Percentiles rank a stretch among this genome's conserved stretches.
Conservation (phyloP, 805 yeast species). For the Cephaloascus fragrans region DNA sequence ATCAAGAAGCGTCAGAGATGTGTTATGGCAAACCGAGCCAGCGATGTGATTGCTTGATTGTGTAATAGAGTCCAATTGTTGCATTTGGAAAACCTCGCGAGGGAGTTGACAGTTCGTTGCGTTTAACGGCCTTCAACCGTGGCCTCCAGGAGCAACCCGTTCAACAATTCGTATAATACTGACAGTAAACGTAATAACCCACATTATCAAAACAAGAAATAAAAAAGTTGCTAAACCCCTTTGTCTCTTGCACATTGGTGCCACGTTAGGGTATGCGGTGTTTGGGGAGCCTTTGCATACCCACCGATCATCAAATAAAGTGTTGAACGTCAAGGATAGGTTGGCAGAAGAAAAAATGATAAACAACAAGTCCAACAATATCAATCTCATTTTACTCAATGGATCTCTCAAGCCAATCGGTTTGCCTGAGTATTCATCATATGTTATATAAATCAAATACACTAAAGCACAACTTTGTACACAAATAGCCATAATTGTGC, state of each 20-base stretch:
- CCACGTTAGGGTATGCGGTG: slow-evolving; percentile 21
- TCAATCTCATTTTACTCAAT: slow-evolving; percentile 67
- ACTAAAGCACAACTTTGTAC: slow-evolving; percentile 73
- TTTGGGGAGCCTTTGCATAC: slow-evolving; percentile 37
- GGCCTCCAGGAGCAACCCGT: slow-evolving; percentile 30
- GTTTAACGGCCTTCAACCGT: no score
- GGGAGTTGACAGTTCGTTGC: no score
- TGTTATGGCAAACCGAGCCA: no score
- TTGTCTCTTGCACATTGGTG: slow-evolving; percentile 67
- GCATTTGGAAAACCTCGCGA: no score
- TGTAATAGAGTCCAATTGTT: no score
- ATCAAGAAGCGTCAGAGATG: no score
- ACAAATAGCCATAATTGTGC: slow-evolving; percentile 86
- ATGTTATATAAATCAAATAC: slow-evolving; percentile 73
- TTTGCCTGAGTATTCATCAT: slow-evolving; percentile 86
- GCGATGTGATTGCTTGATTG: no score
- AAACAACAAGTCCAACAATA: slow-evolving; percentile 75
- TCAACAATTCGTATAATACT: slow-evolving; percentile 79
- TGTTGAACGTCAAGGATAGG: slow-evolving; percentile 74
- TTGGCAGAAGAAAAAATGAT: slow-evolving; percentile 87
- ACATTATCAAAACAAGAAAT: slow-evolving; percentile 62
- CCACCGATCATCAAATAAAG: slow-evolving; percentile 76
- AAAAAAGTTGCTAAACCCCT: slow-evolving; percentile 70
- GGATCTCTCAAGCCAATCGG: slow-evolving; percentile 90
- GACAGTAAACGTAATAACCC: slow-evolving; percentile 81